Base-by-base conservation (phyloP, 805 yeast species). In the Candida michaelii region DNA sequence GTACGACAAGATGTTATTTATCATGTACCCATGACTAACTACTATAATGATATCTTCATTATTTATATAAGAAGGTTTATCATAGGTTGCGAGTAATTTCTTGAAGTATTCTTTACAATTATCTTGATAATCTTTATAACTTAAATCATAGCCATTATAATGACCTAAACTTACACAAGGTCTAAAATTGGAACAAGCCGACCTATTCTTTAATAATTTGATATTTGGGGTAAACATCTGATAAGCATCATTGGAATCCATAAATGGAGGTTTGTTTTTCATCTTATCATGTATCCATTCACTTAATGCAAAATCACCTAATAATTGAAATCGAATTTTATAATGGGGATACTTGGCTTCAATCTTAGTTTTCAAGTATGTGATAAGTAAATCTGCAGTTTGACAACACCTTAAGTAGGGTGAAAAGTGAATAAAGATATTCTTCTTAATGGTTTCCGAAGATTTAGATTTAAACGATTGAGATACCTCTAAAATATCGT, bases 251-350 rank as follows among this genome's bases (percentile, higher is more conserved):
- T 66, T 65, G 40, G 71, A 63, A 53, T 70, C 76, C 29, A 51
- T 45, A 45, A 65, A 67, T 4, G 74, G 74, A 9, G 74, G 73
- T 47, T 68, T 63, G 38, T 66, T 58, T 40, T 50, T 55, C 74
- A 69, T 69, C 27, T 61, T 59, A 37, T 70, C 74, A 45, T 70
- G 76, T 48, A 70, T 58, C 76, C 76, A 70, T 47, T 70, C 76
- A 33, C 69, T 60, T 13, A 70, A 51, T 10, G 74, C 76, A 60
- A 70, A 70, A 48, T 70, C 76, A 9, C 74, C 69, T 39, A 69
- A 51, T 21, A 70, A 55, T 45, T 65, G 74, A 52, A 62, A 67
- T 43, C 66, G 45, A 19, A 65, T 42, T 48, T 62, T 65, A 40
- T 56, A 59, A 35, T 58, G 48, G 12, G 67, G 70, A 40, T 44